phyloP scores from a whole-genome alignment of 805 yeast species.

The Priceomyces castillae region DNA sequence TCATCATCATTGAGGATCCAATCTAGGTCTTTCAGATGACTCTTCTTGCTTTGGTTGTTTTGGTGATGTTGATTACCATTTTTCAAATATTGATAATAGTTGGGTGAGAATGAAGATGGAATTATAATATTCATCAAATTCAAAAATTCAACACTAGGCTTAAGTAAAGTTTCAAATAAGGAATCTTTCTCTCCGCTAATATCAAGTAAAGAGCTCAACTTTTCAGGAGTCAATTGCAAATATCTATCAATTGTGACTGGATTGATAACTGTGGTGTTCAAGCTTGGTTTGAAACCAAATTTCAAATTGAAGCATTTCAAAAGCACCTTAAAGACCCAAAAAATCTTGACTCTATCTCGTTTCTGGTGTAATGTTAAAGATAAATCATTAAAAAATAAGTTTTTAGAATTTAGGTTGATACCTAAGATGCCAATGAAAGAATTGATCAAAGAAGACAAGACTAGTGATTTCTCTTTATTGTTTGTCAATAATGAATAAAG shows the following conservation, averaged over 20 bases:
- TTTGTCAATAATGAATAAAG: constrained; percentile 46
- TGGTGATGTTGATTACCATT: constrained; percentile 22
- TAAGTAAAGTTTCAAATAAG: constrained; percentile 34
- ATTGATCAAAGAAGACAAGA: constrained; percentile 38
- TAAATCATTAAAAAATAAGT: constrained; percentile 46
- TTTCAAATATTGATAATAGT: constrained; percentile 42
- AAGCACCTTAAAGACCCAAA: constrained; percentile 47
- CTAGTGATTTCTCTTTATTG: constrained; percentile 39
- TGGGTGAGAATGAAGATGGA: constrained; percentile 46
- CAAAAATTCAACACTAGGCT: constrained; percentile 43
- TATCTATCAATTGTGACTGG: constrained; percentile 47
- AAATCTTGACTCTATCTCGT: constrained; percentile 39
- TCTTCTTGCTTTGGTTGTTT: constrained; percentile 14
- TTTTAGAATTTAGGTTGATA: constrained; percentile 40
- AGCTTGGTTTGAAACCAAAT: constrained; percentile 45
- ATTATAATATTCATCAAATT: constrained; percentile 43
- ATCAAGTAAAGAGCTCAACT: constrained; percentile 31
- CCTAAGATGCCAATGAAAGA: constrained; percentile 43
- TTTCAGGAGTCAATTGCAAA: constrained; percentile 44
- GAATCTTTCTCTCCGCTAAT: constrained; percentile 23
- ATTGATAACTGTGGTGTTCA: constrained; percentile 45
- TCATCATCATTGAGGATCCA: constrained; percentile 46
- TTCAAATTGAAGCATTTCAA: constrained; percentile 41
- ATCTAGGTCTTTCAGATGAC: constrained; percentile 29
- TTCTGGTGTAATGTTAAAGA: constrained; percentile 37